phyloP scores from a whole-genome alignment of 192 early-diverging fungal species.

The Spizellomyces sp. region DNA sequence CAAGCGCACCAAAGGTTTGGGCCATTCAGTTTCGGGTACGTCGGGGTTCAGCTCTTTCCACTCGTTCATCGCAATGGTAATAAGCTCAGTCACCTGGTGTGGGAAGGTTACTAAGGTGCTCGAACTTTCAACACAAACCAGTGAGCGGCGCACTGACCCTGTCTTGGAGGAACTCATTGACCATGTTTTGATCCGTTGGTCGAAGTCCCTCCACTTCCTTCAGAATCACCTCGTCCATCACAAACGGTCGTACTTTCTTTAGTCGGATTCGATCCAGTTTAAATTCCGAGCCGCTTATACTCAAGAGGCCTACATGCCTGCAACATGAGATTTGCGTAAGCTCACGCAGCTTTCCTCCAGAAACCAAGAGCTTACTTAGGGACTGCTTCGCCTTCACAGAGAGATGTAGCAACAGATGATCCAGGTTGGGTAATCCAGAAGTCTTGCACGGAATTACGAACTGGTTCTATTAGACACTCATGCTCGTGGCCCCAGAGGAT shows the following conservation, averaged over 20 bases:
- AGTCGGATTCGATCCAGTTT: slow-evolving; percentile 74
- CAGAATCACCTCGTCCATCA: slow-evolving; percentile 72
- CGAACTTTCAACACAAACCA: background rate
- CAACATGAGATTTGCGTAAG: background rate
- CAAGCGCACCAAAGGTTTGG: slow-evolving; percentile 74
- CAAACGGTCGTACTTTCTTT: slow-evolving; percentile 83
- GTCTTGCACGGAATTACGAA: slow-evolving; percentile 59
- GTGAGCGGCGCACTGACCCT: slow-evolving; percentile 43
- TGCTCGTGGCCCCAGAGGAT: slow-evolving; percentile 98
- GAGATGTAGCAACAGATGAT: slow-evolving; percentile 86
- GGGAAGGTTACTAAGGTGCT: background rate
- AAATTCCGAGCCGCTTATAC: slow-evolving; percentile 69
- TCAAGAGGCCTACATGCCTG: slow-evolving; percentile 60
- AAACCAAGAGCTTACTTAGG: slow-evolving; percentile 55
- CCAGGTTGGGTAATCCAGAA: slow-evolving; percentile 92
- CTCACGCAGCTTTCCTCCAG: background rate
- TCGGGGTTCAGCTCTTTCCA: slow-evolving; percentile 51
- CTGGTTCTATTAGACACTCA: slow-evolving; percentile 84
- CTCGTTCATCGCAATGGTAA: slow-evolving; percentile 63
- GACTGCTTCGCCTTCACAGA: slow-evolving; percentile 80
- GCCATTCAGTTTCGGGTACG: slow-evolving; percentile 45
- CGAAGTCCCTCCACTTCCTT: slow-evolving; percentile 47
- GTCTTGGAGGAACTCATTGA: slow-evolving; percentile 55
- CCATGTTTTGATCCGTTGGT: slow-evolving; percentile 55
- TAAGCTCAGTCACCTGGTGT: slow-evolving; percentile 59